phyloP scores from a whole-genome alignment of 2,329 filamentous ascomycete species.

The Passalora sequoiae region DNA sequence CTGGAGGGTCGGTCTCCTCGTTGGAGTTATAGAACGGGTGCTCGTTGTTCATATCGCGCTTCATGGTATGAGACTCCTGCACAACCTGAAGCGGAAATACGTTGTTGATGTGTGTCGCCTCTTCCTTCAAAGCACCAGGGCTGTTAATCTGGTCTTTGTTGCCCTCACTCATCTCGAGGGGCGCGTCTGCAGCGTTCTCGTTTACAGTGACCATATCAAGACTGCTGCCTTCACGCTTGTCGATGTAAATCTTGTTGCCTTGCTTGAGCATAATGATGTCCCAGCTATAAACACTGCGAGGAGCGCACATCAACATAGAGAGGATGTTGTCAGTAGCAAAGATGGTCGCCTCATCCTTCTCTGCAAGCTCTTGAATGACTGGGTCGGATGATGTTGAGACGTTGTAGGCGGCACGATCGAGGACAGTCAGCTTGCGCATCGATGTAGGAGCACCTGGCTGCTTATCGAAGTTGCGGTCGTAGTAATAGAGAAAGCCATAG shows the following conservation, averaged over 20 bases:
- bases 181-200: constrained; percentile 94
- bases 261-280: constrained; percentile 91
- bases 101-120: constrained; percentile 99
- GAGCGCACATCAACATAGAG: constrained; percentile 98
- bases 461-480: constrained; percentile 94
- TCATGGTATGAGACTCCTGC: constrained; percentile 68
- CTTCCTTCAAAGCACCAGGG: constrained; percentile 84
- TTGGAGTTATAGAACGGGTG: constrained; percentile 97
- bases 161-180: constrained; percentile 82
- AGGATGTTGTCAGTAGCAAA: constrained; percentile 96
- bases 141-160: constrained; percentile 95
- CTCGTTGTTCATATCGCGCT: constrained; percentile 77
- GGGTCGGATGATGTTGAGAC: constrained; percentile 95
- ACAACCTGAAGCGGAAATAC: constrained; percentile 98
- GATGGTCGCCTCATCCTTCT: constrained; percentile 92
- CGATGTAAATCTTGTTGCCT: constrained; percentile 95
- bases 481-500: constrained; percentile 98
- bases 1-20: constrained; percentile 88
- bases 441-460: constrained; percentile 75
- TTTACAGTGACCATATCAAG: constrained; percentile 98
- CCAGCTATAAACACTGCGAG: constrained; percentile 96
- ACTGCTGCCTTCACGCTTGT: constrained; percentile 93
- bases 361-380: constrained; percentile 91
- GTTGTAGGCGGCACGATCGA: constrained; percentile 96
- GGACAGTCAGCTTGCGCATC: constrained; percentile 78